Base-by-base conservation (phyloP, 2,329 filamentous ascomycete genomes). In the Zymoseptoria pseudotritici region DNA sequence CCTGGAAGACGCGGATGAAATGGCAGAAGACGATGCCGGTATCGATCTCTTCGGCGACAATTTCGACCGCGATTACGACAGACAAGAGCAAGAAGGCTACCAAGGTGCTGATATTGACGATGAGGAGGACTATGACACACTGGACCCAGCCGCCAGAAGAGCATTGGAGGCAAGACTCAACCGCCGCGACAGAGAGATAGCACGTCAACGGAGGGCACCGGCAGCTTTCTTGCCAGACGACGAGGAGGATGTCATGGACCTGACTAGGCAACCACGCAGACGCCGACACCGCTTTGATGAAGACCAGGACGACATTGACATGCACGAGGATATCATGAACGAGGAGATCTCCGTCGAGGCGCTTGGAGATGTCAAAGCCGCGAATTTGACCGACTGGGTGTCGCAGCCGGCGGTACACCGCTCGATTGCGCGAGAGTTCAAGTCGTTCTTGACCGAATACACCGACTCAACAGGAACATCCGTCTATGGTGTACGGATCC, bases 391-490 rank as follows among this genome's bases (percentile, higher is more conserved):
- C 0, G 94, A 99, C 66, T 99, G 95, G 95, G 89, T 99, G 50
- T 87, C 90, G 13, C 88, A 92, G 68, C 90, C 90, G 2, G 85
- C 91, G 13, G 94, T 99, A 11, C 90, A 96, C 76, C 85, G 90
- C 67, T 95, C 92, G 1, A 94, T 99, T 75, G 92, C 91, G 72
- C 86, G 93, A 70, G 94, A 99, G 76, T 99, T 99, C 84, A 96
- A 96, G 75, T 88, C 90, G 2, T 99, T 99, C 79, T 79, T 99
- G 69, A 97, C 94, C 10, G 93, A 97, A 69, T 97, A 95, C 74
- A 96, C 87, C 5, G 94, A 99, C 70, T 86, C 91, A 57, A 86
- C 88, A 65, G 92, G 91, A 58, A 87, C 86, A 4, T 99, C 94
- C 0, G 91, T 99, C 55, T 99, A 99, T 73, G 94, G 94, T 57